Evolutionary conservation across 2,329 filamentous ascomycete species (phyloP).

Genomic region (Trichoderma gracile): DNA sequence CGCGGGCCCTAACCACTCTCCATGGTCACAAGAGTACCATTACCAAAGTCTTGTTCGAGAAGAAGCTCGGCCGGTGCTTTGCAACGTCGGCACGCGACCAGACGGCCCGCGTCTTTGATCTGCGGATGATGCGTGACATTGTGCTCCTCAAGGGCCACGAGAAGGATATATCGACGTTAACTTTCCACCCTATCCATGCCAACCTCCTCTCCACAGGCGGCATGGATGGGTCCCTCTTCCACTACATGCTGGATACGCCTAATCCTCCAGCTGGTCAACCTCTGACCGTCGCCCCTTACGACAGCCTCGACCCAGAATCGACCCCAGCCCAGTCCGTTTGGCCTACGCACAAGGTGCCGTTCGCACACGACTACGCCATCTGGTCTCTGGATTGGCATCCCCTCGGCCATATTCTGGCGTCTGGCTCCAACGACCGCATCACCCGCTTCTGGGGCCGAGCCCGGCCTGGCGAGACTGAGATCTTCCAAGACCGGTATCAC

Average conservation of each 20-base stretch:
- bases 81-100: conserved; percentile 93
- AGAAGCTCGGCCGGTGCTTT: conserved; percentile 77
- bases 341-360: conserved; percentile 82
- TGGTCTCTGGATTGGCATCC: conserved; percentile 99
- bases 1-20: conserved; percentile 86
- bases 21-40: conserved; percentile 98
- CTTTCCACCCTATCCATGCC: conserved; percentile 92
- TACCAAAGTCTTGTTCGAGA: conserved; percentile 88
- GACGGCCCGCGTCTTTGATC: conserved; percentile 88
- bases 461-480: conserved; percentile 81
- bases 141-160: conserved; percentile 91
- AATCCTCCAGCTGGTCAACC: conserved; percentile 76
- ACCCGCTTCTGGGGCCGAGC: conserved; percentile 96
- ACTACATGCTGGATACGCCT: conserved; percentile 94
- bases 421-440: conserved; percentile 93
- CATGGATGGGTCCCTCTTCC: conserved; percentile 83
- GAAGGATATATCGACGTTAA: conserved; percentile 88
- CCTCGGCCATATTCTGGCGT: conserved; percentile 89
- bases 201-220: conserved; percentile 88
- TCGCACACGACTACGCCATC: conserved; percentile 90
- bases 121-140: conserved; percentile 98
- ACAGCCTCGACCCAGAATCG: conserved; percentile 75
- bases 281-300: conserved; percentile 77
- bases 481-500: conserved; percentile 88
- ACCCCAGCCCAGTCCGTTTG: conserved; percentile 88